Percentiles rank a stretch among this genome's conserved stretches.
phyloP scores from a whole-genome alignment of 495 filamentous ascomycete species.

The Sphaerosporella brunnea region DNA sequence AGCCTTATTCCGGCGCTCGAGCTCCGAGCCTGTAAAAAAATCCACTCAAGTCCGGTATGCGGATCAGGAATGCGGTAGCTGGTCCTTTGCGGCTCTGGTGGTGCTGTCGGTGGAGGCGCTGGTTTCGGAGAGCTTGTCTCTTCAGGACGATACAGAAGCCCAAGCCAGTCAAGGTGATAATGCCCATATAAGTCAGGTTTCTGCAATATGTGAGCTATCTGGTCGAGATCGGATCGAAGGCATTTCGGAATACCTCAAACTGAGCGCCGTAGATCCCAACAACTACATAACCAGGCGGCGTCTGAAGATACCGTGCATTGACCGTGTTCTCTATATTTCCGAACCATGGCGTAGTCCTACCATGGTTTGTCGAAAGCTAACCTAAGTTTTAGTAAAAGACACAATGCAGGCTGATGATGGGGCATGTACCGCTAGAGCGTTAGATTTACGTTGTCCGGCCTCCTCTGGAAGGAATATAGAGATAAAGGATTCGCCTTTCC shows the following conservation, averaged over 20 bases:
- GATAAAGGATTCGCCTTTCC: slow-evolving; percentile 15
- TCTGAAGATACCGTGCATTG: not conserved
- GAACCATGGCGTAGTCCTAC: slow-evolving; percentile 24
- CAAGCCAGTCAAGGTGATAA: not conserved
- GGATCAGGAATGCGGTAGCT: too few relatives aligned
- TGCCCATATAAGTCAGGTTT: not conserved
- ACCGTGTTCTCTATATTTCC: slow-evolving; percentile 4
- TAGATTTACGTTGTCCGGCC: not conserved
- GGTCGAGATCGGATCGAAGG: too few relatives aligned
- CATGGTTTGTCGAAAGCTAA: slow-evolving; percentile 21
- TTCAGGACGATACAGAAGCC: slow-evolving; percentile 4
- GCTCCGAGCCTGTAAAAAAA: too few relatives aligned
- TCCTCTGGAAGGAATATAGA: slow-evolving; percentile 16
- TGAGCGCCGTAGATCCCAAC: slow-evolving; percentile 4
- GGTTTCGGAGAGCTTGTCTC: not conserved
- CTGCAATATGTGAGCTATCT: not conserved
- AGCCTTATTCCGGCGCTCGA: too few relatives aligned
- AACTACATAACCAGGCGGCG: not conserved
- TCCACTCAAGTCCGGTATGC: too few relatives aligned
- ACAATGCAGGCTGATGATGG: not conserved
- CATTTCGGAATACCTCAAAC: not conserved
- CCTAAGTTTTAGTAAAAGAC: slow-evolving; percentile 7
- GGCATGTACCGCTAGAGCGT: slow-evolving; percentile 18
- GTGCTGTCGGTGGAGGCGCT: too few relatives aligned
- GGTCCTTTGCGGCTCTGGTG: too few relatives aligned